These are phyloP conservation scores for Eucalyptus sideroxylon DNA, from an alignment of 345 rosid species.

Conservation along the genomic window DNA sequence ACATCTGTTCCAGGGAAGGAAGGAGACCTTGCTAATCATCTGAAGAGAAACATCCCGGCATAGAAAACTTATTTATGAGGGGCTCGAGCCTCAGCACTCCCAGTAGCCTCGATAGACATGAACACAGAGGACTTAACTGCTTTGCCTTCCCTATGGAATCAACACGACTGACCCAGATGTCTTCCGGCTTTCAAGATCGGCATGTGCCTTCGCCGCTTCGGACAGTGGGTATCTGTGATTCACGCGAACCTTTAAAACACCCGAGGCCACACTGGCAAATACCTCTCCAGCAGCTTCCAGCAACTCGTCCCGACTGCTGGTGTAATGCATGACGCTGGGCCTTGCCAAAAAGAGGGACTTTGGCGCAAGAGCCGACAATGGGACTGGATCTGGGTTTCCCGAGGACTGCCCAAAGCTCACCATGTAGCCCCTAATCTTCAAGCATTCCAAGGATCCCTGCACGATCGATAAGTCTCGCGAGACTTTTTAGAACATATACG, in stretches of 20 bases:
- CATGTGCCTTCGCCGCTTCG: constrained; percentile 62
- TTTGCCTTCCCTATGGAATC: constrained; percentile 27
- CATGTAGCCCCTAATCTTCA: constrained; percentile 71
- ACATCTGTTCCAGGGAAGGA: neutral
- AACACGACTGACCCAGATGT: constrained; percentile 75
- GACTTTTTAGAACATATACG: neutral
- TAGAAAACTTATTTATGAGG: neutral
- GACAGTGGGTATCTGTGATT: constrained; percentile 70
- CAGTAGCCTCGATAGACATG: neutral
- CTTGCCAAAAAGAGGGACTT: constrained; percentile 78
- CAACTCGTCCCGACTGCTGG: constrained; percentile 56
- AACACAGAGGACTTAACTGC: neutral
- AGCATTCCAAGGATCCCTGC: constrained; percentile 81
- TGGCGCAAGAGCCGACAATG: constrained; percentile 54
- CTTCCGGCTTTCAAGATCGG: constrained; percentile 60
- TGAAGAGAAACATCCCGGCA: neutral
- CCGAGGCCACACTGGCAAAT: constrained; percentile 46
- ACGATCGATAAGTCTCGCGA: neutral
- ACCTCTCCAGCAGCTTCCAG: constrained; percentile 71
- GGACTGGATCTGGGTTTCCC: constrained; percentile 64
- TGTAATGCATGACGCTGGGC: constrained; percentile 72
- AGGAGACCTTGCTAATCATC: neutral
- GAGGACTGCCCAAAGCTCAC: constrained; percentile 91
- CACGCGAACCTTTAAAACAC: constrained; percentile 43
- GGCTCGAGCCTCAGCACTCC: neutral